Conservation (phyloP, 108 stramenopile genomes). For the Chaetoceros muelleri region DNA sequence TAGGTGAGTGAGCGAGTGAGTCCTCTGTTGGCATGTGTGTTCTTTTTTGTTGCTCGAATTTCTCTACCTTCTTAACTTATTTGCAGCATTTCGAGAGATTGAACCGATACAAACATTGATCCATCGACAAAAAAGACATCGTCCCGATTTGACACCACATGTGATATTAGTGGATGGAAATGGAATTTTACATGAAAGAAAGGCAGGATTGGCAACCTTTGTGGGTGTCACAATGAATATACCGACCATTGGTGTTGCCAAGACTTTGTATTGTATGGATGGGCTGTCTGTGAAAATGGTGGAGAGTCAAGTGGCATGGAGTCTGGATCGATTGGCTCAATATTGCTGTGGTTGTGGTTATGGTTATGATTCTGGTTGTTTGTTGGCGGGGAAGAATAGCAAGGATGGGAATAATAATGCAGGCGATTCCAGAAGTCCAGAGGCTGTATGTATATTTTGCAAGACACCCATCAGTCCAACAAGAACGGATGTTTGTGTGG, state of each 20-base stretch:
- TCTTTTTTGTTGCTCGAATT: neutral
- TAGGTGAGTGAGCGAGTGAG: too few relatives aligned
- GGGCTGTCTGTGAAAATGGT: slow-evolving; percentile 15
- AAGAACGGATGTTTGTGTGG: neutral
- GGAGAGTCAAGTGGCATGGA: slow-evolving; percentile 3
- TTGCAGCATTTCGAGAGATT: slow-evolving; percentile 64
- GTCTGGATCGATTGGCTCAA: slow-evolving; percentile 7
- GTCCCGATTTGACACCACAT: slow-evolving; percentile 33
- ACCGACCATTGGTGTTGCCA: slow-evolving; percentile 57
- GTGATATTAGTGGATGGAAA: slow-evolving; percentile 43
- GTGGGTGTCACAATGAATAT: slow-evolving; percentile 44
- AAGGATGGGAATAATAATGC: neutral
- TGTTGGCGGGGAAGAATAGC: slow-evolving; percentile 1
- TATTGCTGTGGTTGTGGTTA: too few relatives aligned
- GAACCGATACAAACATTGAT: slow-evolving; percentile 41
- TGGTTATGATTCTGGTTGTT: too few relatives aligned
- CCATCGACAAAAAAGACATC: slow-evolving; percentile 15
- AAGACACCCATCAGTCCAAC: neutral
- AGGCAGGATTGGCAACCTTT: slow-evolving; percentile 54
- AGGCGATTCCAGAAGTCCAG: neutral
- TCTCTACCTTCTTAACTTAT: neutral
- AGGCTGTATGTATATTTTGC: neutral
- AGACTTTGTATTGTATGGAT: slow-evolving; percentile 38
- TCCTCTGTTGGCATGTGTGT: neutral
- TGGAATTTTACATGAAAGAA: slow-evolving; percentile 49